A percentile compares a stretch with the other conserved stretches of the same genome.
phyloP scores from a whole-genome alignment of 2,329 filamentous ascomycete genomes.

The Aspergillus arachidicola region DNA sequence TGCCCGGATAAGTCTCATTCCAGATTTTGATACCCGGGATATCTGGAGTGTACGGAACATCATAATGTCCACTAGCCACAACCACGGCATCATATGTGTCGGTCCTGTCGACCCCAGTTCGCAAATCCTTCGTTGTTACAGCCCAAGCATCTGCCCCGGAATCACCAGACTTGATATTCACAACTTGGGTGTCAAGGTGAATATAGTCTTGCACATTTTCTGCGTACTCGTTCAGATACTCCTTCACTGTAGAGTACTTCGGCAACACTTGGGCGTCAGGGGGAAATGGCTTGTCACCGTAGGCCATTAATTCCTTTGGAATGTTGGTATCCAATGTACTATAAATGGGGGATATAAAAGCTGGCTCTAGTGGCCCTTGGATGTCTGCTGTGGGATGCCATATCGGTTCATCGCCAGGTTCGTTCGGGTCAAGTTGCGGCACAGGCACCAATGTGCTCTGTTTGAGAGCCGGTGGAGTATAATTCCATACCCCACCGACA shows the following conservation, averaged over 20 bases:
- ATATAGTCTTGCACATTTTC: slow-evolving; percentile 68
- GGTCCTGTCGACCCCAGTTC: slow-evolving; percentile 42
- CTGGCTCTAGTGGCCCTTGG: slow-evolving; percentile 43
- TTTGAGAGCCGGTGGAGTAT: slow-evolving; percentile 58
- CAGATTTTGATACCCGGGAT: slow-evolving; percentile 64
- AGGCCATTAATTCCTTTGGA: slow-evolving; percentile 77
- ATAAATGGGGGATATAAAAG: slow-evolving; percentile 84
- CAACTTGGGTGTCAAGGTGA: slow-evolving; percentile 70
- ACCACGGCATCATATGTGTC: slow-evolving; percentile 73
- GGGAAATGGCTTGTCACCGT: slow-evolving; percentile 69
- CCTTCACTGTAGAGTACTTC: slow-evolving; percentile 66
- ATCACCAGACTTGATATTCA: slow-evolving; percentile 54
- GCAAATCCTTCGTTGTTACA: slow-evolving; percentile 57
- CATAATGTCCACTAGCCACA: slow-evolving; percentile 75
- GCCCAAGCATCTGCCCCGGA: slow-evolving; percentile 57
- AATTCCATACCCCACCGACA: slow-evolving; percentile 86
- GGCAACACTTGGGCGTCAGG: slow-evolving; percentile 72
- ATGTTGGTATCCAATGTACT: slow-evolving; percentile 84
- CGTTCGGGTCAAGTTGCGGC: slow-evolving; percentile 68
- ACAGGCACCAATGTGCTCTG: slow-evolving; percentile 50
- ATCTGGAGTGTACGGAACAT: slow-evolving; percentile 67
- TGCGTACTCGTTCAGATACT: slow-evolving; percentile 75
- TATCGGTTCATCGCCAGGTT: slow-evolving; percentile 65
- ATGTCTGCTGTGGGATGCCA: slow-evolving; percentile 41
- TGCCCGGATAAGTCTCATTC: slow-evolving; percentile 58